Evolutionary conservation across 345 rosid species (phyloP).

Genomic region (thale cress (Arabidopsis thaliana)): DNA sequence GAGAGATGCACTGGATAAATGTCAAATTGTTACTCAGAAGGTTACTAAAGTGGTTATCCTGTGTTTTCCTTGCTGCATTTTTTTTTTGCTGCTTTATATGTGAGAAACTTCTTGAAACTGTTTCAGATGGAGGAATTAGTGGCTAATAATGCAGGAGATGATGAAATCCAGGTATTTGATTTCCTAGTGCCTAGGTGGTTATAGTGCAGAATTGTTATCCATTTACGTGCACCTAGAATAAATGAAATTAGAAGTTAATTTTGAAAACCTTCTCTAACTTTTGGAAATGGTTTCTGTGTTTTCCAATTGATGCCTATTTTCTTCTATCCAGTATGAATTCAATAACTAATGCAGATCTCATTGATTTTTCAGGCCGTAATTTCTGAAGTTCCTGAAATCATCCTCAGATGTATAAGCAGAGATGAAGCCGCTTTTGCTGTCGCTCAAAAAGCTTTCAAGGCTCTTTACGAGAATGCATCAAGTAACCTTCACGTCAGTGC

Average conservation of each 20-base stretch:
- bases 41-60: conserved; percentile 43
- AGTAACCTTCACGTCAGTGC: conserved; percentile 75
- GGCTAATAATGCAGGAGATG: conserved; percentile 70
- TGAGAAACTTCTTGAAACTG: conserved; percentile 37
- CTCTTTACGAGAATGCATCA: conserved; percentile 85
- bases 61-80: not conserved
- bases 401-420: conserved; percentile 88
- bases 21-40: conserved; percentile 83
- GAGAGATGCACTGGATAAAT: conserved; percentile 93
- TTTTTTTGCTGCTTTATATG: conserved; percentile 15
- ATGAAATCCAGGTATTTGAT: conserved; percentile 80
- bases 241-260: not conserved
- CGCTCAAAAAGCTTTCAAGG: conserved; percentile 95
- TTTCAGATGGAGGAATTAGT: conserved; percentile 86
- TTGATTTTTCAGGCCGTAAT: conserved; percentile 64
- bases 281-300: not conserved
- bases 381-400: conserved; percentile 94
- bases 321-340: conserved; percentile 15
- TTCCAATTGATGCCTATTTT: conserved; percentile 10
- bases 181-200: conserved; percentile 18
- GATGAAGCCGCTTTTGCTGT: conserved; percentile 98
- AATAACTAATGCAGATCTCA: conserved; percentile 17
- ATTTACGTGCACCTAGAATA: conserved; percentile 2
- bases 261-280: not conserved
- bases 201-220: not conserved